phyloP scores from a whole-genome alignment of 2,329 filamentous ascomycete genomes.

The Lachnellula subtilissima region DNA sequence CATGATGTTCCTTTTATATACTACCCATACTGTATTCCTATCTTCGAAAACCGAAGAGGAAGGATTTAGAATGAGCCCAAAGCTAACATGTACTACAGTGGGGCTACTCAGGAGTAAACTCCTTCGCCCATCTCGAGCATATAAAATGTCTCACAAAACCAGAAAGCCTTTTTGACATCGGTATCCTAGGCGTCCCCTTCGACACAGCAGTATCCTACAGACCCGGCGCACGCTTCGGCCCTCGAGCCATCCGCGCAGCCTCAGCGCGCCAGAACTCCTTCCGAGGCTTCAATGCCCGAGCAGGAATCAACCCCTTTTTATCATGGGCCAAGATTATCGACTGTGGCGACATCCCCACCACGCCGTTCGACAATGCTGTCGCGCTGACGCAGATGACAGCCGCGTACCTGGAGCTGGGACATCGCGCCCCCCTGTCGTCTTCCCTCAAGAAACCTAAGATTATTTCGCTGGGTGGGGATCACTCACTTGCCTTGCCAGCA shows the following conservation, averaged over 20 bases:
- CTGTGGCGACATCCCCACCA: constrained; percentile 86
- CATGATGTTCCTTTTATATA: not conserved
- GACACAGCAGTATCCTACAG: constrained; percentile 69
- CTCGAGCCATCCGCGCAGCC: constrained; percentile 79
- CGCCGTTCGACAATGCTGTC: constrained; percentile 78
- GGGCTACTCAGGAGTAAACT: constrained; percentile 69
- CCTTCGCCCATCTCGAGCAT: constrained; percentile 67
- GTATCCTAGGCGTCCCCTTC: constrained; percentile 67
- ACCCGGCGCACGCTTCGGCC: constrained; percentile 76
- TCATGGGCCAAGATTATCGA: constrained; percentile 77
- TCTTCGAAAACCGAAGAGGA: not conserved
- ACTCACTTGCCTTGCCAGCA: constrained; percentile 65
- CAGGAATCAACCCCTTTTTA: constrained; percentile 76
- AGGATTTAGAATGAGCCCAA: not conserved
- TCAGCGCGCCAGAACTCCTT: constrained; percentile 76
- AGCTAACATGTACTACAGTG: constrained; percentile 35
- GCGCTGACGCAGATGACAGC: constrained; percentile 74
- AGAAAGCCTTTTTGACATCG: constrained; percentile 62
- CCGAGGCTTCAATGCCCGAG: constrained; percentile 77
- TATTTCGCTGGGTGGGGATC: constrained; percentile 69
- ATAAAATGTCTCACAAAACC: constrained; percentile 66
- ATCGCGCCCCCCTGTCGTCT: constrained; percentile 24
- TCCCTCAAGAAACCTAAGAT: constrained; percentile 34
- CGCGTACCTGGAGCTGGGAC: constrained; percentile 27
- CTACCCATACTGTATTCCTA: not conserved